Conservation (phyloP, 2,329 filamentous ascomycete genomes). For the Hypoxylon sp. region DNA sequence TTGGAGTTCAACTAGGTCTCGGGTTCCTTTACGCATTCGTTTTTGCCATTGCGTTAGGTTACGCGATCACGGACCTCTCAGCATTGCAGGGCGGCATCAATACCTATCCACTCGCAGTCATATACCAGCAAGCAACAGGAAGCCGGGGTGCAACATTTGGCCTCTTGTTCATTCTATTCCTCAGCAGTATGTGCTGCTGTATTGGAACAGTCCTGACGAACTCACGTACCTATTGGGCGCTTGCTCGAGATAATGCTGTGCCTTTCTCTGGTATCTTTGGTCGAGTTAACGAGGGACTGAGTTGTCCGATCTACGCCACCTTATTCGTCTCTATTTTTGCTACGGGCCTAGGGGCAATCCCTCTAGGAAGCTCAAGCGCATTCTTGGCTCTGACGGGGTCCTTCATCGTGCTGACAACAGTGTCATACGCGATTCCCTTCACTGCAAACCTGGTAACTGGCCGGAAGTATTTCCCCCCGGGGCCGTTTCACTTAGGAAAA, state of each 20-base stretch:
- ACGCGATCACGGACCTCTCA: conserved; percentile 69
- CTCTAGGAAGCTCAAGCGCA: conserved; percentile 67
- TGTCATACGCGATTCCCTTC: conserved; percentile 67
- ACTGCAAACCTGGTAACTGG: conserved; percentile 67
- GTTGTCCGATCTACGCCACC: conserved; percentile 72
- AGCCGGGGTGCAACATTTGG: conserved; percentile 68
- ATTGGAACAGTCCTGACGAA: conserved; percentile 67
- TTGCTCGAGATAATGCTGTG: conserved; percentile 73
- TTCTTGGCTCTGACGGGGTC: conserved; percentile 72
- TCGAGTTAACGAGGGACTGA: conserved; percentile 67
- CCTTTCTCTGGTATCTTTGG: conserved; percentile 69
- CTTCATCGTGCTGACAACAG: conserved; percentile 70
- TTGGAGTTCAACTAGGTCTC: conserved; percentile 64
- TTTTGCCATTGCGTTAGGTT: conserved; percentile 66
- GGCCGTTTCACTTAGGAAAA: conserved; percentile 68
- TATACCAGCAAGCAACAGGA: conserved; percentile 72
- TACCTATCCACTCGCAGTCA: conserved; percentile 73
- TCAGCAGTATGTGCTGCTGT: conserved; percentile 65
- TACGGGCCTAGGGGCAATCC: conserved; percentile 70
- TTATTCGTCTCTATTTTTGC: conserved; percentile 67
- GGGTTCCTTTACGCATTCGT: conserved; percentile 65
- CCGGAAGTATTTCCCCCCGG: conserved; percentile 65
- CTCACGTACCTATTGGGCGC: conserved; percentile 64
- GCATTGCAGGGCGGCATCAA: conserved; percentile 66
- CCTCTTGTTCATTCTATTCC: conserved; percentile 70